These are phyloP conservation scores for Diaporthe longicolla DNA, from an alignment of 2,329 filamentous ascomycete species.

Conservation along the genomic window DNA sequence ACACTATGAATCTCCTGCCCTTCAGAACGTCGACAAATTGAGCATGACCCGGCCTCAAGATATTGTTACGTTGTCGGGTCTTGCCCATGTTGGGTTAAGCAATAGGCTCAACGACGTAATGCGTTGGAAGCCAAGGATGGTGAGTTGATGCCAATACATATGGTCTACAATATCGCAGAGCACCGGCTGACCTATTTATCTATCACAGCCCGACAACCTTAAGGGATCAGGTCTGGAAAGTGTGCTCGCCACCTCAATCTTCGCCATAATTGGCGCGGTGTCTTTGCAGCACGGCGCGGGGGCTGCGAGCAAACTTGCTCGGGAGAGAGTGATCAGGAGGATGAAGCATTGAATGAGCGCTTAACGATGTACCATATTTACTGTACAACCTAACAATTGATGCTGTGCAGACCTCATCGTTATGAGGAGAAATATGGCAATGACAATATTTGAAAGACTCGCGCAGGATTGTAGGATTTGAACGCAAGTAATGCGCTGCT, in stretches of 20 bases:
- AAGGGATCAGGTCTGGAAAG: constrained; percentile 79
- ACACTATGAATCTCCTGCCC: constrained; percentile 78
- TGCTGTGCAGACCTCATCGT: neutral
- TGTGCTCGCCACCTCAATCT: constrained; percentile 82
- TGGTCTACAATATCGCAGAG: neutral
- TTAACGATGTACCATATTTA: constrained; percentile 22
- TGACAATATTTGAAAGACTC: constrained; percentile 5
- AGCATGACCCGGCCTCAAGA: constrained; percentile 70
- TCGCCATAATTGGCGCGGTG: constrained; percentile 89
- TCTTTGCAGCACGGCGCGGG: constrained; percentile 89
- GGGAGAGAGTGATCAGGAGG: constrained; percentile 78
- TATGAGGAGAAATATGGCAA: neutral
- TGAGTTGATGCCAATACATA: constrained; percentile 59
- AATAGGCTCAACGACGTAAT: constrained; percentile 82
- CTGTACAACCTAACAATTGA: constrained; percentile 18
- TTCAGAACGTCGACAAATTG: constrained; percentile 82
- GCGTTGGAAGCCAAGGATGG: constrained; percentile 89
- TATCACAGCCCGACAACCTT: constrained; percentile 74
- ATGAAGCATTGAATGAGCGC: constrained; percentile 44
- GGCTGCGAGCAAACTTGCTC: constrained; percentile 80
- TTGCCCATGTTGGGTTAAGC: constrained; percentile 77
- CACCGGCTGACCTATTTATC: constrained; percentile 8
- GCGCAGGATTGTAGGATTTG: neutral
- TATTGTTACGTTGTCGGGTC: constrained; percentile 73
- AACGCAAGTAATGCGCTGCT: neutral